Percentiles rank a stretch among this genome's conserved stretches.
phyloP scores from a whole-genome alignment of 306 rosid species.

The Gastrolobium bilobum region DNA sequence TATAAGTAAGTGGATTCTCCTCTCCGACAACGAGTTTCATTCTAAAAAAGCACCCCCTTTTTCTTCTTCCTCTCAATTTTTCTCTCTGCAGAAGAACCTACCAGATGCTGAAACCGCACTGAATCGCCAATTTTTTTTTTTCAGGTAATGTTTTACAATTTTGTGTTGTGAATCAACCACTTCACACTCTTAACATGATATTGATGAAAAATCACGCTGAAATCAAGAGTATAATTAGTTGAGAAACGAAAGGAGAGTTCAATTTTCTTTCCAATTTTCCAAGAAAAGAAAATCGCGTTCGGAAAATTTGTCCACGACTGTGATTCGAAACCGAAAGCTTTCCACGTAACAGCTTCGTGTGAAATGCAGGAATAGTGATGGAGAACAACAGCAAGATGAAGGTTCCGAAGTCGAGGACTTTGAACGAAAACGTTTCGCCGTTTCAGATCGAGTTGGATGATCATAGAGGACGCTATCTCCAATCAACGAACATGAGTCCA shows the following conservation, averaged over 20 bases:
- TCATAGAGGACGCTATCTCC: slow-evolving; percentile 53
- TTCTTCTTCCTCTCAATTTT: slow-evolving; percentile 8
- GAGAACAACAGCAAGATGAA: slow-evolving; percentile 47
- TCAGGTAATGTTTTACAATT: slow-evolving; percentile 16
- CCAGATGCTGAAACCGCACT: neutral
- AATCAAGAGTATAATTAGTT: slow-evolving; percentile 3
- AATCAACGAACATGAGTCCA: slow-evolving; percentile 51
- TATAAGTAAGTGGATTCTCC: slow-evolving; percentile 38
- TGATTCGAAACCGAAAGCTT: slow-evolving; percentile 1
- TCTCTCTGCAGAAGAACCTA: slow-evolving; percentile 30
- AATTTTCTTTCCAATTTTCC: slow-evolving; percentile 21
- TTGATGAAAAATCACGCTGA: neutral
- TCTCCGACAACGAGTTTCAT: neutral
- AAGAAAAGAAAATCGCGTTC: slow-evolving; percentile 4
- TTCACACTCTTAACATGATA: neutral
- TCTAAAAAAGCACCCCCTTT: slow-evolving; percentile 13
- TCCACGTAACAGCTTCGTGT: slow-evolving; percentile 34
- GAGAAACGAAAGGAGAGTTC: slow-evolving; percentile 13
- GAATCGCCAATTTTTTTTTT: neutral
- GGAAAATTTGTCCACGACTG: neutral
- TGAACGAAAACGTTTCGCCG: slow-evolving; percentile 54
- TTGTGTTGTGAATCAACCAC: slow-evolving; percentile 18
- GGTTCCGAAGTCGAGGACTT: slow-evolving; percentile 40
- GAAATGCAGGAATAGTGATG: slow-evolving; percentile 53
- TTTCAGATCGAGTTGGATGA: slow-evolving; percentile 51